A percentile compares a stretch with the other conserved stretches of the same genome.
Conservation (phyloP, 768 basidiomycete genomes). For the Russula earlei region DNA sequence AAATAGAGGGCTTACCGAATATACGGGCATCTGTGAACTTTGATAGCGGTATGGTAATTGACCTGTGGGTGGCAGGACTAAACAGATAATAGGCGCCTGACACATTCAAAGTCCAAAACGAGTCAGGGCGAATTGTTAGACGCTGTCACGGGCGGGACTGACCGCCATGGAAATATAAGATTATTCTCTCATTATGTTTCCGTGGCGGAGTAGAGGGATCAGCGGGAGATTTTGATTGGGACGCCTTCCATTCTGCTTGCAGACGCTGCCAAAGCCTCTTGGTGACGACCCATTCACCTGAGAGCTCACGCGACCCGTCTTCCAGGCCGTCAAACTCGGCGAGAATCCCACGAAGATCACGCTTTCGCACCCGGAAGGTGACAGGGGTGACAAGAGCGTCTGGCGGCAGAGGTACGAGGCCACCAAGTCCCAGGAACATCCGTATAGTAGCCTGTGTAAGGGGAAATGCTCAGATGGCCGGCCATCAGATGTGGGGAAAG, state of each 20-base stretch:
- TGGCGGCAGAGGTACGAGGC: slow-evolving; percentile 77
- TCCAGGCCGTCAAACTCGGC: slow-evolving; percentile 65
- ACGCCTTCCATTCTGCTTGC: slow-evolving; percentile 68
- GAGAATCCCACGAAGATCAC: slow-evolving; percentile 72
- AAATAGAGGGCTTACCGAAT: slow-evolving; percentile 46
- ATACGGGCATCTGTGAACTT: slow-evolving; percentile 84
- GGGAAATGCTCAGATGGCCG: not conserved
- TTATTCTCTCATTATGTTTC: slow-evolving; percentile 60
- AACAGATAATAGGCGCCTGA: slow-evolving; percentile 88
- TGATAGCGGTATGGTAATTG: slow-evolving; percentile 84
- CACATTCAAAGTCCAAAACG: slow-evolving; percentile 1
- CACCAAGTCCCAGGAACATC: slow-evolving; percentile 64
- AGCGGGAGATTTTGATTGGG: slow-evolving; percentile 17
- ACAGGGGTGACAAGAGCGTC: slow-evolving; percentile 94
- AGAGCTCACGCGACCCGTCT: slow-evolving; percentile 68
- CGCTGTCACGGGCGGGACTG: slow-evolving; percentile 21
- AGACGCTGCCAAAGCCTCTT: slow-evolving; percentile 82
- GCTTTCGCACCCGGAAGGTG: slow-evolving; percentile 71
- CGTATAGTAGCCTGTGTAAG: slow-evolving; percentile 37
- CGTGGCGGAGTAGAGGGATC: slow-evolving; percentile 11
- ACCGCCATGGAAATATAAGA: slow-evolving; percentile 95
- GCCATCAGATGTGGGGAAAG: not conserved
- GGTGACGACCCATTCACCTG: slow-evolving; percentile 96
- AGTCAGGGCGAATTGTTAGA: not conserved
- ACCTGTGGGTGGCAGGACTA: slow-evolving; percentile 81